Conservation (phyloP, 257 asterid genomes). For the Jacaranda mimosifolia region DNA sequence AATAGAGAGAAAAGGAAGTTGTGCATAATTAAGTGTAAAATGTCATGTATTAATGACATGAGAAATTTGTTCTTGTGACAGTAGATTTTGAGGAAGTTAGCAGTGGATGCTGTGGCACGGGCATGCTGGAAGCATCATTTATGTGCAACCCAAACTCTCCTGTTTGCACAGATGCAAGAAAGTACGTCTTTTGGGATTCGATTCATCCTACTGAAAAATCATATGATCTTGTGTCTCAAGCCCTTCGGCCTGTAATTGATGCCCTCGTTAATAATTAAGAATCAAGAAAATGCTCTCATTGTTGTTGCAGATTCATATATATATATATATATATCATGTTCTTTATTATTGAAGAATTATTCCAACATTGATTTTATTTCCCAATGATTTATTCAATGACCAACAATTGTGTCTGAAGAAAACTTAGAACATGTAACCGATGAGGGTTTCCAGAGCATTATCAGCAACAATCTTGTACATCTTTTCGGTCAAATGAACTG, state of each 20-base stretch:
- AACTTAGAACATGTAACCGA: constrained; percentile 13
- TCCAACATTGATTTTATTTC: not conserved
- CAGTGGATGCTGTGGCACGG: constrained; percentile 88
- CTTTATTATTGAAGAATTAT: not conserved
- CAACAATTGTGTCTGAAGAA: no score
- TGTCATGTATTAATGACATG: not conserved
- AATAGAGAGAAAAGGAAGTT: no score
- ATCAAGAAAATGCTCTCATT: not conserved
- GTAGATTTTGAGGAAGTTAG: constrained; percentile 66
- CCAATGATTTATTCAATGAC: not conserved
- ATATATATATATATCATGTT: no score
- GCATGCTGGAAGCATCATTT: constrained; percentile 59
- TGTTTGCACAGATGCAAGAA: constrained; percentile 58
- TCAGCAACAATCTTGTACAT: constrained; percentile 55
- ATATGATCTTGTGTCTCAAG: constrained; percentile 46
- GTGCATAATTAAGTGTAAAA: no score
- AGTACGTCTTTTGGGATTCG: constrained; percentile 77
- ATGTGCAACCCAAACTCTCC: constrained; percentile 58
- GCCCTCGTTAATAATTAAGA: constrained; percentile 37
- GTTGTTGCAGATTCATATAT: not conserved
- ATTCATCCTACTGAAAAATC: constrained; percentile 73
- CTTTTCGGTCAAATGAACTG: constrained; percentile 59
- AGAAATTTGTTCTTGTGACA: not conserved
- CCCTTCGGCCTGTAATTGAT: constrained; percentile 54
- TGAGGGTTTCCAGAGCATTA: constrained; percentile 31